Percentiles rank a stretch among this genome's conserved stretches.
phyloP scores from a whole-genome alignment of 108 stramenopile species.

The Nitzschia sp. region DNA sequence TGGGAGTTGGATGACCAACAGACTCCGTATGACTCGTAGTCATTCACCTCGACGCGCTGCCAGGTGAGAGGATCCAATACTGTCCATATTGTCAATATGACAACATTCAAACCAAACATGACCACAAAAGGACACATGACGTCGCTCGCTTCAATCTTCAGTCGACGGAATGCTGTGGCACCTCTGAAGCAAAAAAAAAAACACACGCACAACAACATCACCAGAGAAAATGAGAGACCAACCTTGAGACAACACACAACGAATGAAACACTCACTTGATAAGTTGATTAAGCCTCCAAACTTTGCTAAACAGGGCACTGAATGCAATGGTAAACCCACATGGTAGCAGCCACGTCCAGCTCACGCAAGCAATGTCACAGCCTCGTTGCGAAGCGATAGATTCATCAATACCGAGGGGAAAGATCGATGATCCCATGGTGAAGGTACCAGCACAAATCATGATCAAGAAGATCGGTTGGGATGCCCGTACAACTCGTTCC shows the following conservation, averaged over 20 bases:
- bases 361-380: conserved; percentile 27
- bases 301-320: conserved; percentile 53
- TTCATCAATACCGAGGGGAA: conserved; percentile 46
- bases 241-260: not conserved
- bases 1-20: not conserved
- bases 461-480: conserved; percentile 52
- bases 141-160: not conserved
- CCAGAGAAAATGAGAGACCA: no score
- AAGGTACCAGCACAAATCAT: conserved; percentile 50
- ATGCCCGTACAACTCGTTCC: conserved; percentile 22
- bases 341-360: conserved; percentile 34
- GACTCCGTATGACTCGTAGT: not conserved
- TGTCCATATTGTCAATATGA: not conserved
- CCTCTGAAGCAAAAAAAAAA: not conserved
- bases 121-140: not conserved
- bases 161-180: not conserved
- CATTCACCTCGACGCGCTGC: not conserved
- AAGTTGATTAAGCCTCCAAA: conserved; percentile 43
- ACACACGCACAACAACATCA: not conserved
- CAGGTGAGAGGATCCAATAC: not conserved
- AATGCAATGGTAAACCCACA: conserved; percentile 51
- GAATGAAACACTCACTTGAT: not conserved
- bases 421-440: conserved; percentile 47
- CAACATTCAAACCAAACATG: not conserved
- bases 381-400: conserved; percentile 7